Evolutionary conservation across 441 rosid genomes (phyloP), one percentile per base, ranked within the genome.

Genomic region (Francoa sonchifolia): DNA sequence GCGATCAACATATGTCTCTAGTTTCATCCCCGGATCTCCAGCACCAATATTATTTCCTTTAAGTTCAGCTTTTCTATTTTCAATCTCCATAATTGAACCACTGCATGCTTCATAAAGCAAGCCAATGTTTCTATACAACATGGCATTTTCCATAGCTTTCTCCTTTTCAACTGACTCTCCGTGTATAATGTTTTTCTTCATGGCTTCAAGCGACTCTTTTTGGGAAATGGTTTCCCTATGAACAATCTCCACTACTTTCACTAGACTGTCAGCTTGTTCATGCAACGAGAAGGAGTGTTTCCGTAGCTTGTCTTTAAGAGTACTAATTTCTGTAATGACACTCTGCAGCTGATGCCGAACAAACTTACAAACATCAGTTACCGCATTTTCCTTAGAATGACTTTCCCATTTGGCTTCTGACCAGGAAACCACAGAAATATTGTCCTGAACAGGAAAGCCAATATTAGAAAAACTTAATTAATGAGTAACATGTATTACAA

Each of bases 51-150:
- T 55, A 43, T 60, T 68, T 44, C 63, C 67, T 18, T 52, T 38
- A 45, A 70, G 50, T 33, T 70, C 84, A 44, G 82, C 71, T 53
- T 66, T 73, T 45, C 45, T 66, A 46, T 64, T 80, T 52, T 74
- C 92, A 54, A 89, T 79, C 73, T 88, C 99, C 52, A 51, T 42
- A 48, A 82, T 48, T 25, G 71, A 62, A 59, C 59, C 66, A 52
- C 66, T 59, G 66, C 88, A 78, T 29, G 84, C 86, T 52, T 82
- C 87, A 59, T 66, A 67, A 48, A 93, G 95, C 55, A 77, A 57
- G 45, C 66, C 50, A 44, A 74, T 50, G 57, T 63, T 82, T 58
- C 65, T 67, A 50, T 54, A 70, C 71, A 85, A 23, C 26, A 45
- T 52, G 46, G 53, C 45, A 66, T 63, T 66, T 63, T 85, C 95